Percentiles rank a stretch among this genome's conserved stretches.
Evolutionary conservation across 805 yeast genomes (phyloP).

Genomic region (Ogataea wickerhamii): DNA sequence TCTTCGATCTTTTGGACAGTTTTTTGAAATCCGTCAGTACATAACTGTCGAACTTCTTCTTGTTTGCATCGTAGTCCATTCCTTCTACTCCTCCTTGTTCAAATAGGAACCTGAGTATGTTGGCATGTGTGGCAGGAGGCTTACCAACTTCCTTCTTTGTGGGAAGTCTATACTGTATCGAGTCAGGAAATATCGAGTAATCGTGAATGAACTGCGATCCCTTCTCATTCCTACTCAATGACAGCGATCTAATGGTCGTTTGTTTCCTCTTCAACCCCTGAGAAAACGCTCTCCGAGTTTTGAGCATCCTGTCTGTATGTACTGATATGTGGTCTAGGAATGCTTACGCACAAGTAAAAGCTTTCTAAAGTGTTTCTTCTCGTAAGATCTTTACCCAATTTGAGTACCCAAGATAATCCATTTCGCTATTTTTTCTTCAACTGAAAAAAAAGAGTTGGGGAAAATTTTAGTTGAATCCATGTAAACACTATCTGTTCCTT

Average conservation of each 20-base stretch:
- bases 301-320: too few relatives aligned
- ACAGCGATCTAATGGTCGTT: too few relatives aligned
- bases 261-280: too few relatives aligned
- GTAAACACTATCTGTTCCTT: too few relatives aligned
- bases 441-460: background rate
- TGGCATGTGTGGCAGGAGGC: slow-evolving; percentile 20
- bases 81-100: slow-evolving; percentile 37
- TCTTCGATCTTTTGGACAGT: slow-evolving; percentile 34
- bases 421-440: too few relatives aligned
- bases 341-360: too few relatives aligned
- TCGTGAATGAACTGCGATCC: slow-evolving; percentile 29
- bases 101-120: slow-evolving; percentile 24
- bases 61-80: slow-evolving; percentile 31
- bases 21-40: slow-evolving; percentile 39
- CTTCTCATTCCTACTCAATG: slow-evolving; percentile 6
- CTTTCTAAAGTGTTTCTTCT: too few relatives aligned
- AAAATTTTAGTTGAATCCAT: background rate
- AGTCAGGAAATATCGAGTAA: slow-evolving; percentile 31
- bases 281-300: too few relatives aligned
- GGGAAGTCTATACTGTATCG: slow-evolving; percentile 30
- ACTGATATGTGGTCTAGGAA: too few relatives aligned
- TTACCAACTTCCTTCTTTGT: slow-evolving; percentile 16
- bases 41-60: slow-evolving; percentile 36
- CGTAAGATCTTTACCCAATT: too few relatives aligned
- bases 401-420: too few relatives aligned